Percentiles rank a stretch among this genome's conserved stretches.
phyloP scores from a whole-genome alignment of 108 stramenopile species.

The Discostella pseudostelligera region DNA sequence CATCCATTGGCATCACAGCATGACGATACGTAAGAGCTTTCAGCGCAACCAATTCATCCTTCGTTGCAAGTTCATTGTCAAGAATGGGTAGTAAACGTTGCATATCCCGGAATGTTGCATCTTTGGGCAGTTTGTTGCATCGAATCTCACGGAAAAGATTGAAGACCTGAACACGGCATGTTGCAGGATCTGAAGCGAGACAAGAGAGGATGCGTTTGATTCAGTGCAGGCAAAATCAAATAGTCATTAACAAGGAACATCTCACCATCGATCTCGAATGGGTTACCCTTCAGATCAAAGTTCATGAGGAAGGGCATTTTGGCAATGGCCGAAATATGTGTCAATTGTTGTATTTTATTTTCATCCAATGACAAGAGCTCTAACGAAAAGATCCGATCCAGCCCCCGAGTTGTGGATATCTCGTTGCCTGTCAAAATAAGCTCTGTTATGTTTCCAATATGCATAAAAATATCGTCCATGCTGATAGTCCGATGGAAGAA shows the following conservation, averaged over 20 bases:
- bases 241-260: neutral
- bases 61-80: constrained; percentile 51
- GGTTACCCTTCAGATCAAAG: constrained; percentile 63
- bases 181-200: constrained; percentile 16
- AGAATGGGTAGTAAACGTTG: constrained; percentile 52
- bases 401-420: constrained; percentile 46
- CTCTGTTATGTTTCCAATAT: constrained; percentile 64
- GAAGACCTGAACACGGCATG: constrained; percentile 53
- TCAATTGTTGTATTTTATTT: constrained; percentile 63
- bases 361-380: constrained; percentile 58
- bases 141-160: constrained; percentile 59
- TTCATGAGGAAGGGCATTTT: constrained; percentile 66
- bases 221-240: neutral
- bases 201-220: neutral
- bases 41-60: constrained; percentile 55
- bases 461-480: constrained; percentile 42
- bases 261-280: constrained; percentile 47
- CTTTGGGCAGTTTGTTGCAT: constrained; percentile 37
- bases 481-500: neutral
- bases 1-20: constrained; percentile 25
- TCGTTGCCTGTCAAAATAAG: constrained; percentile 67
- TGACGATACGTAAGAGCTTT: constrained; percentile 53
- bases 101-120: constrained; percentile 58
- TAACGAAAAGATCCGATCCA: constrained; percentile 72
- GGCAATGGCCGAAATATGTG: constrained; percentile 55